These are phyloP conservation scores for Ophiostoma fasciatum DNA, from an alignment of 2,329 filamentous ascomycete species.

Conservation along the genomic window DNA sequence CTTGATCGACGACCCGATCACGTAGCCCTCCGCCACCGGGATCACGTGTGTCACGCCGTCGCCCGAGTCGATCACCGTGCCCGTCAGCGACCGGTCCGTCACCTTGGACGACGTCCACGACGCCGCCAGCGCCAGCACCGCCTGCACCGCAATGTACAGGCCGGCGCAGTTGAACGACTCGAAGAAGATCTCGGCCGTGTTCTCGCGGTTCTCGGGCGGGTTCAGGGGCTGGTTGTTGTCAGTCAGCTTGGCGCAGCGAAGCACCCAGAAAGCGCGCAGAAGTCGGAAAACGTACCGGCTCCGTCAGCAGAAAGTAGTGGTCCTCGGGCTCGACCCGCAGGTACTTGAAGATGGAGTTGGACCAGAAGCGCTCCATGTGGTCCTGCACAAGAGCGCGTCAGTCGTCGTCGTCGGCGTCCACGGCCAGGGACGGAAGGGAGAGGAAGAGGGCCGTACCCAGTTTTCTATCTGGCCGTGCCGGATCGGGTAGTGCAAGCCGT, in stretches of 20 bases:
- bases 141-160: slow-evolving; percentile 96
- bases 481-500: slow-evolving; percentile 94
- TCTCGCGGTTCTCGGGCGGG: slow-evolving; percentile 96
- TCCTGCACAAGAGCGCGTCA: slow-evolving; percentile 44
- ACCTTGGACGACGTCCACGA: slow-evolving; percentile 99
- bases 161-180: slow-evolving; percentile 99
- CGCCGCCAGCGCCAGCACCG: slow-evolving; percentile 86
- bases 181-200: slow-evolving; percentile 99
- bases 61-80: slow-evolving; percentile 96
- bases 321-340: slow-evolving; percentile 95
- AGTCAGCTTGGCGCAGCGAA: background rate
- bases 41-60: slow-evolving; percentile 99
- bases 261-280: background rate
- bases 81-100: slow-evolving; percentile 85
- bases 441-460: slow-evolving; percentile 79
- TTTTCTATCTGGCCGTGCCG: slow-evolving; percentile 98
- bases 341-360: slow-evolving; percentile 99
- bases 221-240: slow-evolving; percentile 62
- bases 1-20: slow-evolving; percentile 98
- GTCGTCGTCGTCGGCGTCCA: too few species aligned
- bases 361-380: slow-evolving; percentile 99
- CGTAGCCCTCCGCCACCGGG: slow-evolving; percentile 94
- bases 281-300: slow-evolving; percentile 65
- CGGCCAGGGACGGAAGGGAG: too few species aligned
- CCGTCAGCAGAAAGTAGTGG: slow-evolving; percentile 94